These are phyloP conservation scores for Buxus sempervirens DNA, from an alignment of 164 flowering plant species.

Conservation along the genomic window DNA sequence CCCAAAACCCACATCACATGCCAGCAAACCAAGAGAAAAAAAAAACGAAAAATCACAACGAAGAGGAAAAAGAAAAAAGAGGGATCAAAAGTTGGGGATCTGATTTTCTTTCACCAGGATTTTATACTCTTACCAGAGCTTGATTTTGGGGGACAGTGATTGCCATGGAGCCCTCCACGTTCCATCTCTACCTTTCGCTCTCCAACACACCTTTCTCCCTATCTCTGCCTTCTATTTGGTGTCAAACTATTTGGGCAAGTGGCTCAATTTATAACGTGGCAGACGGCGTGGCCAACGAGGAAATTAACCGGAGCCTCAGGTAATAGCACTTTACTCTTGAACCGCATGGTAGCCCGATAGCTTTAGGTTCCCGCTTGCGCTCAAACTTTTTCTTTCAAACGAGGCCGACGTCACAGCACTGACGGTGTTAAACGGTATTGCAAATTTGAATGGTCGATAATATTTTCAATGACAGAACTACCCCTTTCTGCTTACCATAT, in stretches of 20 bases:
- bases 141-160: constrained; percentile 29
- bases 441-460: too few relatives aligned
- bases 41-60: too few relatives aligned
- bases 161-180: constrained; percentile 57
- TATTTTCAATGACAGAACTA: too few relatives aligned
- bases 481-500: too few relatives aligned
- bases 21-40: background rate
- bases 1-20: background rate
- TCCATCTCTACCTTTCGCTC: constrained; percentile 26
- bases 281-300: constrained; percentile 29
- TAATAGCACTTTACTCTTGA: too few relatives aligned
- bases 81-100: background rate
- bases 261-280: constrained; percentile 22
- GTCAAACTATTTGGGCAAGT: constrained; percentile 11
- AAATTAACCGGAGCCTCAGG: constrained; percentile 1
- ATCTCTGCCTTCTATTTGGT: constrained; percentile 12
- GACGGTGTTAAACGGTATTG: too few relatives aligned
- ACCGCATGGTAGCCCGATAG: too few relatives aligned
- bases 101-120: background rate
- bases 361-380: too few relatives aligned
- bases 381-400: too few relatives aligned
- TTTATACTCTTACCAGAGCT: constrained; percentile 31
- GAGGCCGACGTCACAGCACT: too few relatives aligned
- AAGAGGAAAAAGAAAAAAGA: background rate
- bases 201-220: constrained; percentile 3